Evolutionary conservation across 2,329 filamentous ascomycete species (phyloP).

Genomic region (Sarocladium brachiariae): DNA sequence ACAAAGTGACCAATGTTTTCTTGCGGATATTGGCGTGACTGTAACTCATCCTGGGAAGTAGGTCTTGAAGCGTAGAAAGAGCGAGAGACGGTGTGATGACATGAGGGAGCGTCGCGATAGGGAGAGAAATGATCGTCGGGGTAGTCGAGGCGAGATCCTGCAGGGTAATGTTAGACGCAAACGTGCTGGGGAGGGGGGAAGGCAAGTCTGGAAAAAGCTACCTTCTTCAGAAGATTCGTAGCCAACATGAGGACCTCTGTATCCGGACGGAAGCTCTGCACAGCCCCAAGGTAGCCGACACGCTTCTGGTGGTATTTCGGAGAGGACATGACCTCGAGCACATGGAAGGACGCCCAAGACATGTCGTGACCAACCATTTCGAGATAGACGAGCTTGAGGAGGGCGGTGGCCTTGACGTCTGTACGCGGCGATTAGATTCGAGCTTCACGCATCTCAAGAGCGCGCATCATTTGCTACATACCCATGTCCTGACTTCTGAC

Average conservation of each 20-base stretch:
- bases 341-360: conserved; percentile 98
- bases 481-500: conserved; percentile 91
- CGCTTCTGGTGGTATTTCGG: conserved; percentile 92
- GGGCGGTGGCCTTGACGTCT: conserved; percentile 93
- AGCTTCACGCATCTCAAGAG: not conserved
- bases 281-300: conserved; percentile 88
- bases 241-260: conserved; percentile 97
- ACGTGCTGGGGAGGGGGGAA: not conserved
- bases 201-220: conserved; percentile 20
- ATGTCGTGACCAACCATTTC: conserved; percentile 99
- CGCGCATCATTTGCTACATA: not conserved
- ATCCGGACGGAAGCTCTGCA: conserved; percentile 91
- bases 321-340: conserved; percentile 97
- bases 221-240: conserved; percentile 94
- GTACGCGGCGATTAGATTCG: conserved; percentile 9
- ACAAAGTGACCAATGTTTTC: conserved; percentile 92
- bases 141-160: conserved; percentile 68
- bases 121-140: conserved; percentile 73
- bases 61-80: conserved; percentile 78
- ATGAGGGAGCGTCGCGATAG: conserved; percentile 85
- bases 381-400: conserved; percentile 93
- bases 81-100: conserved; percentile 90
- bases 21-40: conserved; percentile 82
- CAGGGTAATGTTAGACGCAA: conserved; percentile 8
- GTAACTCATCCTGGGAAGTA: conserved; percentile 80